Percentiles rank a stretch among this genome's conserved stretches.
Evolutionary conservation across 129 eudicot species (phyloP).

Genomic region (Mikania micrantha): DNA sequence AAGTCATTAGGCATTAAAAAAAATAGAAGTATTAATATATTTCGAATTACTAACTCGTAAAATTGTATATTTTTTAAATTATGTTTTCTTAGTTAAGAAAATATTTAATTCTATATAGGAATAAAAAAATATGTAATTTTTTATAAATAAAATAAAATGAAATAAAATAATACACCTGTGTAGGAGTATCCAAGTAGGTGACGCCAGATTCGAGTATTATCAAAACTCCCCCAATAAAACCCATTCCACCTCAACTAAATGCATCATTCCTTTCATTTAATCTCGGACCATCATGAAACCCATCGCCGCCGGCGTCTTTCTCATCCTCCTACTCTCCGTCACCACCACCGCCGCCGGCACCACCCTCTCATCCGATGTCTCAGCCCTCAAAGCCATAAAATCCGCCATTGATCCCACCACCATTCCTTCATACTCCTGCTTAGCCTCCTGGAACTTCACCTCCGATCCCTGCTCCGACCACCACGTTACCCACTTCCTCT

Average conservation of each 20-base stretch:
- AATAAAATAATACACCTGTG: neutral
- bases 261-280: slow-evolving; percentile 14
- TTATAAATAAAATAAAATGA: no score
- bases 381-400: slow-evolving; percentile 59
- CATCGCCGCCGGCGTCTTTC: neutral
- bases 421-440: slow-evolving; percentile 58
- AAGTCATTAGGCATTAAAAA: no score
- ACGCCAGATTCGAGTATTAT: slow-evolving; percentile 5
- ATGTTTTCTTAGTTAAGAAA: no score
- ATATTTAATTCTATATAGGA: no score
- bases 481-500: slow-evolving; percentile 53
- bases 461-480: slow-evolving; percentile 57
- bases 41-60: no score
- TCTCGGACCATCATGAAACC: slow-evolving; percentile 10
- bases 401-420: slow-evolving; percentile 48
- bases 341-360: slow-evolving; percentile 10
- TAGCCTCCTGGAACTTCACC: slow-evolving; percentile 68
- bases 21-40: no score
- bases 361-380: slow-evolving; percentile 39
- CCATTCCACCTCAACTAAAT: neutral
- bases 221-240: slow-evolving; percentile 23
- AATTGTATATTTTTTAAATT: no score
- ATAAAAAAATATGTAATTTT: no score
- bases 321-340: slow-evolving; percentile 6
- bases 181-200: slow-evolving; percentile 6